Conservation (phyloP, 1,139 yeast species). For the Geotrichum bryndzae region DNA sequence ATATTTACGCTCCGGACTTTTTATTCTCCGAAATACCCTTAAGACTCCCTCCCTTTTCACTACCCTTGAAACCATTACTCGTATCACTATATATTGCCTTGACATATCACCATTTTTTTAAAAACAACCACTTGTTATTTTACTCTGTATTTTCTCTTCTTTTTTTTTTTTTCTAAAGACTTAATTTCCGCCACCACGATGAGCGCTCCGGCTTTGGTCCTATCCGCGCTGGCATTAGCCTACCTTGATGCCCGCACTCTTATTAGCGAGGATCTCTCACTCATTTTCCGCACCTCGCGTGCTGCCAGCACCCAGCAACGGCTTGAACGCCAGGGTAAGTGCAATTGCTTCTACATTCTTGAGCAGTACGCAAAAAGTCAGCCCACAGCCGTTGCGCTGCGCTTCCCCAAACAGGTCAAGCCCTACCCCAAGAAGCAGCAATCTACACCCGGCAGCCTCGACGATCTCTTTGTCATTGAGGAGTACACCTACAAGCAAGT, state of each 20-base stretch:
- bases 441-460: slow-evolving; percentile 28
- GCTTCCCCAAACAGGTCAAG: slow-evolving; percentile 53
- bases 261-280: slow-evolving; percentile 30
- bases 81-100: no score
- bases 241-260: slow-evolving; percentile 33
- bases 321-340: slow-evolving; percentile 23
- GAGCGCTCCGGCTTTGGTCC: slow-evolving; percentile 17
- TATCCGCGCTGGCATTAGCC: slow-evolving; percentile 29
- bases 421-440: slow-evolving; percentile 14
- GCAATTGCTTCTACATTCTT: slow-evolving; percentile 63
- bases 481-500: slow-evolving; percentile 62
- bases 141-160: not conserved
- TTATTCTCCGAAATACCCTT: no score
- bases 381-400: slow-evolving; percentile 53
- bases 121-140: no score
- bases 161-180: no score
- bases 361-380: slow-evolving; percentile 46
- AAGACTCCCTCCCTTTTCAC: no score
- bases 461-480: slow-evolving; percentile 55
- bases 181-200: not conserved
- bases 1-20: no score
- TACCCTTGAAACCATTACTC: no score
- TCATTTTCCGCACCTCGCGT: slow-evolving; percentile 26
- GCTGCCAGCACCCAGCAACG: slow-evolving; percentile 21
- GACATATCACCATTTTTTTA: no score